Evolutionary conservation across 2,329 filamentous ascomycete genomes (phyloP).

Genomic region (Neonectria magnoliae): DNA sequence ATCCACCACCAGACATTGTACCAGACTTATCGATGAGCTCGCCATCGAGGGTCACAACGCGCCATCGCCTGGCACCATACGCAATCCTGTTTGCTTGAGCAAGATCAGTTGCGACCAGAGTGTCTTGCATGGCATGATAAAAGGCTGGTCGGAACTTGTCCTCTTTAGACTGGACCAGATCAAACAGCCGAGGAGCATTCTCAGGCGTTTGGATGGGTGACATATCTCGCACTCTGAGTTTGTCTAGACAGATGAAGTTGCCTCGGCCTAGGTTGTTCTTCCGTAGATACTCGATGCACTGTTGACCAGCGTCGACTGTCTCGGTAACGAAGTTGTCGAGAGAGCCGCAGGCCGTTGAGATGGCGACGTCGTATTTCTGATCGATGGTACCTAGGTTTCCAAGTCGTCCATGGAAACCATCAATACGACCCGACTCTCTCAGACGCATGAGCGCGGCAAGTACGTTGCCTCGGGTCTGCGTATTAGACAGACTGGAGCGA

Average conservation of each 20-base stretch:
- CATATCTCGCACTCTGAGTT: constrained; percentile 81
- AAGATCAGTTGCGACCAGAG: constrained; percentile 89
- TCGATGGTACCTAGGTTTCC: constrained; percentile 96
- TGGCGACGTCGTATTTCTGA: constrained; percentile 94
- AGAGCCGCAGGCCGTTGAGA: constrained; percentile 91
- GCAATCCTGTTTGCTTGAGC: constrained; percentile 98
- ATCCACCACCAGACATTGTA: constrained; percentile 98
- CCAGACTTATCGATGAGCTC: constrained; percentile 98
- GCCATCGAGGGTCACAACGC: constrained; percentile 93
- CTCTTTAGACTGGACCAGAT: constrained; percentile 89
- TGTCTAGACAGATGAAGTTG: constrained; percentile 96
- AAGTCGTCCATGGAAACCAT: constrained; percentile 94
- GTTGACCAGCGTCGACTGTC: constrained; percentile 93
- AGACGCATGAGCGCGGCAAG: constrained; percentile 91
- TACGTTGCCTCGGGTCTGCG: constrained; percentile 92
- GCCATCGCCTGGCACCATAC: constrained; percentile 92
- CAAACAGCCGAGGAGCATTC: constrained; percentile 90
- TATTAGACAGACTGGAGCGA: constrained; percentile 86
- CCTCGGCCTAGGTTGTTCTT: constrained; percentile 97
- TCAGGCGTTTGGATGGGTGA: constrained; percentile 88
- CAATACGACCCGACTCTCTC: constrained; percentile 94
- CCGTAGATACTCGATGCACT: constrained; percentile 96
- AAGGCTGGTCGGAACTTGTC: constrained; percentile 90
- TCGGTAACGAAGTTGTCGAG: constrained; percentile 98
- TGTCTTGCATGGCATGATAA: constrained; percentile 95